Conservation (phyloP, 208 protist genomes). For the Naegleria gruberi region DNA sequence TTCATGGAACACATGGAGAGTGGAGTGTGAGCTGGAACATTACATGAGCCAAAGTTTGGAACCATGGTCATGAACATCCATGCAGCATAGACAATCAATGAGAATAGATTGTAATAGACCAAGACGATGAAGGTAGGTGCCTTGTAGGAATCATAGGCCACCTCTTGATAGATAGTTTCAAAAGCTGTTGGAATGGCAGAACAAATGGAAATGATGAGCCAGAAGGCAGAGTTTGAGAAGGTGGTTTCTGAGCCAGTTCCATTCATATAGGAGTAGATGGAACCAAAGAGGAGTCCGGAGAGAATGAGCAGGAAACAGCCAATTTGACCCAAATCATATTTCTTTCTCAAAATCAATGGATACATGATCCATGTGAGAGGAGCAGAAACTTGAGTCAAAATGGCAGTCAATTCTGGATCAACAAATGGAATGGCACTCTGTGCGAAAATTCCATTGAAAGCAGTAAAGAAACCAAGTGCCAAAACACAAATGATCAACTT, state of each 20-base stretch:
- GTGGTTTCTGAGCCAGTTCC: not conserved
- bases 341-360: not conserved
- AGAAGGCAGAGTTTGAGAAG: not conserved
- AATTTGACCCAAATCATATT: not conserved
- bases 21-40: not conserved
- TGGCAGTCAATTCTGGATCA: not conserved
- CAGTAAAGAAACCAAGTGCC: not conserved
- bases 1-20: not conserved
- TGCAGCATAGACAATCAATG: not conserved
- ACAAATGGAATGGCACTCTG: slow-evolving; percentile 1
- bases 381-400: not conserved
- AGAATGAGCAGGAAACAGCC: not conserved
- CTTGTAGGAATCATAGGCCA: not conserved
- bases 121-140: not conserved
- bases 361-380: not conserved
- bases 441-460: not conserved
- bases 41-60: not conserved
- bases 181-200: not conserved
- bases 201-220: not conserved
- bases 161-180: not conserved
- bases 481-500: not conserved
- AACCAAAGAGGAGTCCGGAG: not conserved
- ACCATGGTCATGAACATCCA: not conserved
- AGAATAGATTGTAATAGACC: slow-evolving; percentile 14
- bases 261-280: not conserved